phyloP scores from a whole-genome alignment of 495 filamentous ascomycete species.

The Podospora conica region DNA sequence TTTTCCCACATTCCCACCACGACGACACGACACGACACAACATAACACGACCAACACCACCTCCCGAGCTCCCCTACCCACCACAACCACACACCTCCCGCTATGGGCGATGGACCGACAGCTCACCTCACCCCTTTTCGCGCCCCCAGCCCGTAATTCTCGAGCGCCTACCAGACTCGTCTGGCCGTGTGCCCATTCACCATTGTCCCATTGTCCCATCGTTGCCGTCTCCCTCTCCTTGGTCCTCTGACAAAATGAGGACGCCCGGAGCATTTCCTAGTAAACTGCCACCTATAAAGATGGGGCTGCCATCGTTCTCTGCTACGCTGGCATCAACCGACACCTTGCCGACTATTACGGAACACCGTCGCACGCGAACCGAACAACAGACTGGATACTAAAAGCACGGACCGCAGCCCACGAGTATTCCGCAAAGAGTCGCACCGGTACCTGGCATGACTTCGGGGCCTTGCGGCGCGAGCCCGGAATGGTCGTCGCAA shows the following conservation, averaged over 20 bases:
- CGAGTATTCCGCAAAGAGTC: background rate
- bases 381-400: background rate
- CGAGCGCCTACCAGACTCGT: too few relatives aligned
- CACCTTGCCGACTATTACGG: background rate
- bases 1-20: background rate
- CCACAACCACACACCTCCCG: background rate
- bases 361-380: background rate
- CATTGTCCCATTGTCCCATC: background rate
- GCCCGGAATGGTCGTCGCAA: background rate
- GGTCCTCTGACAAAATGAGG: background rate
- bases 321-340: background rate
- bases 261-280: background rate
- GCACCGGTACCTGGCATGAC: background rate
- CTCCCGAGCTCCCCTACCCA: background rate
- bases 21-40: background rate
- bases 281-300: background rate
- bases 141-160: too few relatives aligned
- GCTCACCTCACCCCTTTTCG: background rate
- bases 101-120: background rate
- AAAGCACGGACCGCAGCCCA: too few relatives aligned
- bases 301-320: background rate
- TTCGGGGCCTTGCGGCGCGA: background rate
- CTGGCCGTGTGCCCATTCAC: background rate
- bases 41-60: too few relatives aligned
- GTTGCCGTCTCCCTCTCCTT: background rate